A percentile compares a stretch with the other conserved stretches of the same genome.
Evolutionary conservation across 2,329 filamentous ascomycete species (phyloP).

Genomic region (Cadophora sp.): DNA sequence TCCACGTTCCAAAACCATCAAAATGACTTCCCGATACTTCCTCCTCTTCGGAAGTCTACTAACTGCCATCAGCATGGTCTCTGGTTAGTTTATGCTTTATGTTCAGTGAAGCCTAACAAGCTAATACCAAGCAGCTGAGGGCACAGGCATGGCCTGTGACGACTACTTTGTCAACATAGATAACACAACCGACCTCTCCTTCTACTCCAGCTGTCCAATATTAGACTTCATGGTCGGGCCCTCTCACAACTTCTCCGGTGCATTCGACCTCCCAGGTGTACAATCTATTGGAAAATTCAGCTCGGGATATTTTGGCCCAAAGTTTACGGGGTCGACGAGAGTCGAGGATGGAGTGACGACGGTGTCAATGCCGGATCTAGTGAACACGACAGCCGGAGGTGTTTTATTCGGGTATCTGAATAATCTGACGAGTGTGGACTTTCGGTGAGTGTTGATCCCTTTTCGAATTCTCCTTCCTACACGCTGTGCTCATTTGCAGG

Average conservation of each 20-base stretch:
- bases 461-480: no score
- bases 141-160: neutral
- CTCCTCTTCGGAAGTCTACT: neutral
- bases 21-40: neutral
- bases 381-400: constrained; percentile 19
- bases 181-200: constrained; percentile 19
- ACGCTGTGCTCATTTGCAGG: no score
- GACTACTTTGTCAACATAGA: constrained; percentile 7
- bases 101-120: neutral
- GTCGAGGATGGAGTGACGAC: constrained; percentile 22
- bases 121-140: neutral
- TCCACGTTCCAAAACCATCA: neutral
- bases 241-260: constrained; percentile 19
- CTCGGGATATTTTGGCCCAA: constrained; percentile 17
- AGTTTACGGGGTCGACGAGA: neutral
- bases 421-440: constrained; percentile 21
- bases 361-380: constrained; percentile 24
- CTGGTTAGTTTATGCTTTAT: neutral
- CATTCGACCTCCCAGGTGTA: constrained; percentile 22
- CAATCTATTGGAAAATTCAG: constrained; percentile 10
- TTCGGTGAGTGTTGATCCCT: constrained; percentile 19
- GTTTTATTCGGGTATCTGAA: constrained; percentile 23
- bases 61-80: neutral
- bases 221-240: constrained; percentile 14
- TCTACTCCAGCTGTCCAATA: constrained; percentile 21